Evolutionary conservation across 1,284 basidiomycete genomes (phyloP).

Genomic region (Pseudozyma pruni): DNA sequence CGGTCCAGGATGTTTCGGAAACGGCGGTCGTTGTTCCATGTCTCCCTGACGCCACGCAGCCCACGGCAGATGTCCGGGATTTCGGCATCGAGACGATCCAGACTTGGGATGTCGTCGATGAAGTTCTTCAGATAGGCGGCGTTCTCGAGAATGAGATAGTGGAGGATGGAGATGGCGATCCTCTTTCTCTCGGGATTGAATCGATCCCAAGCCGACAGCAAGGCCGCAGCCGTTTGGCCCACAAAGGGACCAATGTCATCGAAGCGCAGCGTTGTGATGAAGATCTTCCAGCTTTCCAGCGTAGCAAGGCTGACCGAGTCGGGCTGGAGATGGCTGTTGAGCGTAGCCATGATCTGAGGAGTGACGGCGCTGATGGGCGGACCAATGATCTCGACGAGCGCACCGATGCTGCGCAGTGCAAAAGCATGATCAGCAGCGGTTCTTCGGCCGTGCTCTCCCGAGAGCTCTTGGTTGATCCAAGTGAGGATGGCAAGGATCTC

Average conservation of each 20-base stretch:
- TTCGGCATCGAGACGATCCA: conserved; percentile 69
- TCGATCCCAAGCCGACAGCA: conserved; percentile 80
- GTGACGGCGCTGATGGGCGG: conserved; percentile 54
- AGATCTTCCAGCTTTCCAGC: conserved; percentile 82
- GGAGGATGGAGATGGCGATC: conserved; percentile 75
- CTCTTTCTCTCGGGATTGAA: conserved; percentile 74
- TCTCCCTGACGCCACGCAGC: conserved; percentile 58
- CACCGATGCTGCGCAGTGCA: conserved; percentile 76
- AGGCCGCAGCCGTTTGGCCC: conserved; percentile 86
- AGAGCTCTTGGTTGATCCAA: conserved; percentile 65
- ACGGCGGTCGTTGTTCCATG: conserved; percentile 70
- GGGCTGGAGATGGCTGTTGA: conserved; percentile 84
- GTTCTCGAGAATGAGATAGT: conserved; percentile 79
- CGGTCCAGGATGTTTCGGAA: conserved; percentile 81
- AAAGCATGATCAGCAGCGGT: conserved; percentile 52
- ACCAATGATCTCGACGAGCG: conserved; percentile 79
- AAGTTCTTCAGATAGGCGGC: conserved; percentile 70
- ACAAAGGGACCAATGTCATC: conserved; percentile 84
- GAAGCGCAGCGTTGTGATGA: conserved; percentile 78
- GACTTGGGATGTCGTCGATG: conserved; percentile 74
- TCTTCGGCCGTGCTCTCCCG: conserved; percentile 58
- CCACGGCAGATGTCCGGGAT: conserved; percentile 63
- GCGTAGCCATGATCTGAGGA: conserved; percentile 84
- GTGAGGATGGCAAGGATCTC: conserved; percentile 64
- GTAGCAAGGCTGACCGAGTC: conserved; percentile 81